A percentile compares a stretch with the other conserved stretches of the same genome.
phyloP scores from a whole-genome alignment of 495 filamentous ascomycete species.

The Penicillium simplicissimum region DNA sequence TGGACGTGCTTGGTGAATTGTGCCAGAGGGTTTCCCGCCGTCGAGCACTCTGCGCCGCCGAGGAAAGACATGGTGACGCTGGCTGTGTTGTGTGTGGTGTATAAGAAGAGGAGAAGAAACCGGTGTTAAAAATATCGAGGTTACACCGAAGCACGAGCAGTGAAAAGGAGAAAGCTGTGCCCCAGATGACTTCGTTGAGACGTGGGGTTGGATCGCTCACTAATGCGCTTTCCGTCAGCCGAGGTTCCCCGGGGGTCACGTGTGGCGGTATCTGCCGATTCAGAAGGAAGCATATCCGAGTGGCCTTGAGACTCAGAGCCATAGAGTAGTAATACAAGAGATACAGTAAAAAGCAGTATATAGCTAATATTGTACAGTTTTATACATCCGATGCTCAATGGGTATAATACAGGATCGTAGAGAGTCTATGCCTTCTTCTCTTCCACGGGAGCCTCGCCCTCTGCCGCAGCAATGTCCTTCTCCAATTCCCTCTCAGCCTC shows the following conservation, averaged over 20 bases:
- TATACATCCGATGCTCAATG: neutral
- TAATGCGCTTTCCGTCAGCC: slow-evolving; percentile 32
- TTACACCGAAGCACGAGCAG: slow-evolving; percentile 4
- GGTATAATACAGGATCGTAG: slow-evolving; percentile 4
- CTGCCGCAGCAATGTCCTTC: neutral
- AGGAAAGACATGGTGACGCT: slow-evolving; percentile 80
- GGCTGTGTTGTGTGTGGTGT: slow-evolving; percentile 7
- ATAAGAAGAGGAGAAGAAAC: neutral
- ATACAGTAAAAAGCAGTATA: neutral
- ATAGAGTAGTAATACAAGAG: neutral
- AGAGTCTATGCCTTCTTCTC: neutral
- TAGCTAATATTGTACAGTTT: neutral
- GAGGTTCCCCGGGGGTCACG: slow-evolving; percentile 43
- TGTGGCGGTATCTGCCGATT: slow-evolving; percentile 12
- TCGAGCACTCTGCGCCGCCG: slow-evolving; percentile 94
- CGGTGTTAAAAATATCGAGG: neutral
- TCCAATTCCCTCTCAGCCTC: neutral
- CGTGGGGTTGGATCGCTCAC: slow-evolving; percentile 41
- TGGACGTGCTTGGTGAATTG: slow-evolving; percentile 95
- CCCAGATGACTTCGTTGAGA: slow-evolving; percentile 22
- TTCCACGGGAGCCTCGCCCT: neutral
- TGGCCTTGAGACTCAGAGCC: too few relatives aligned
- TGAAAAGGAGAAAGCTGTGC: slow-evolving; percentile 10
- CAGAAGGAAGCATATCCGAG: neutral
- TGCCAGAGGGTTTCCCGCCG: slow-evolving; percentile 89